A percentile compares a stretch with the other conserved stretches of the same genome.
These are phyloP conservation scores for Trichoderma citrinoviride DNA, from an alignment of 2,329 filamentous ascomycete species.

Conservation along the genomic window DNA sequence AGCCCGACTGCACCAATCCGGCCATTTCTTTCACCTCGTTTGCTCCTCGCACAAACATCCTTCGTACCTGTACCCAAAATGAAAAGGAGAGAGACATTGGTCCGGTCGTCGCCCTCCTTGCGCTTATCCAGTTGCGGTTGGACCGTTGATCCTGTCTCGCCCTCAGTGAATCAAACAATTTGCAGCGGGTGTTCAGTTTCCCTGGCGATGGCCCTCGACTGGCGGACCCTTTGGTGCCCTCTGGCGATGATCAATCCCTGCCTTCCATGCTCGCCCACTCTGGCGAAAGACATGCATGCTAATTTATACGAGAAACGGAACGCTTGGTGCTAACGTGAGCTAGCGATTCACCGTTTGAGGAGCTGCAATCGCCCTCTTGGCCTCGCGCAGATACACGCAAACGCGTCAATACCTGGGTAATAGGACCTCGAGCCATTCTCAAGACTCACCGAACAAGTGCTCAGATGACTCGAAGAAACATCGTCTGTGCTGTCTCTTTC, in stretches of 20 bases:
- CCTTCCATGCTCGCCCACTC: background rate
- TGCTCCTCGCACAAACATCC: background rate
- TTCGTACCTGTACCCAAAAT: background rate
- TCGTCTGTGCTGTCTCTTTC: background rate
- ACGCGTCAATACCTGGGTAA: too few species aligned
- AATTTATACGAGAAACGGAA: conserved; percentile 4
- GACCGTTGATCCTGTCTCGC: conserved; percentile 29
- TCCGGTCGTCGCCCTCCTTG: conserved; percentile 16
- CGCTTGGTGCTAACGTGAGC: background rate
- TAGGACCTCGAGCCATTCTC: background rate
- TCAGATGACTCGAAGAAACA: too few species aligned
- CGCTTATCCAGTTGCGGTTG: background rate
- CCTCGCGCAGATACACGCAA: too few species aligned
- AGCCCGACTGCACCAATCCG: background rate
- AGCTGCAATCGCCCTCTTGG: background rate
- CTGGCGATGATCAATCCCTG: conserved; percentile 14
- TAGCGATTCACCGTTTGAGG: background rate
- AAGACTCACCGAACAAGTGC: background rate
- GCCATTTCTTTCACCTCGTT: conserved; percentile 6
- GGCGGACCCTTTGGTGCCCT: background rate
- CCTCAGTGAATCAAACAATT: conserved; percentile 15
- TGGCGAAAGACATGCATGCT: conserved; percentile 4
- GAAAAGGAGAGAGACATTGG: conserved; percentile 17
- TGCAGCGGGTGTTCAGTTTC: conserved; percentile 21
- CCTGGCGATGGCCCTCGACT: conserved; percentile 15